Evolutionary conservation across 306 rosid species (phyloP).

Genomic region (Cicer bijugum): DNA sequence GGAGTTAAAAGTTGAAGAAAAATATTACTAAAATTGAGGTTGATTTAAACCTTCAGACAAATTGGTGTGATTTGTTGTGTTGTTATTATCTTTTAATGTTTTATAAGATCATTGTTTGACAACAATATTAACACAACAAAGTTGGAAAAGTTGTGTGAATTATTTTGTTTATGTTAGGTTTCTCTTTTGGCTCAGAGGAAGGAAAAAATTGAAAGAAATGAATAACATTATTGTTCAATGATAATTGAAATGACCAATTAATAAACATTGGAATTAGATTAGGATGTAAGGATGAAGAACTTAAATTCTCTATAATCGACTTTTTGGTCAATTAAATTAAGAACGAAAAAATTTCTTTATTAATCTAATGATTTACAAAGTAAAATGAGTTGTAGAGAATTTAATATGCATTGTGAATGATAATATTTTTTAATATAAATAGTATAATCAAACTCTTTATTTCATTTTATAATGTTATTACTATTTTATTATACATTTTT

Average conservation of each 20-base stretch:
- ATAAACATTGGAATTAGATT: no score
- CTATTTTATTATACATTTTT: no score
- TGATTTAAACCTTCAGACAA: neutral
- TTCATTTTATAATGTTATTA: neutral
- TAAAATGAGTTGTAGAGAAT: no score
- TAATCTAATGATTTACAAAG: no score
- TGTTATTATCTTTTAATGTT: constrained; percentile 33
- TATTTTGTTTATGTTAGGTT: constrained; percentile 12
- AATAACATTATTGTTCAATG: no score
- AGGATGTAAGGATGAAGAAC: no score
- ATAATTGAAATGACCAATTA: no score
- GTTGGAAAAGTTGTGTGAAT: constrained; percentile 25
- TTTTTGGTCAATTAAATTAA: no score
- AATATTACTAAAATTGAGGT: neutral
- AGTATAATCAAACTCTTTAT: constrained; percentile 20
- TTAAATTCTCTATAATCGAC: no score
- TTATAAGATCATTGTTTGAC: constrained; percentile 29
- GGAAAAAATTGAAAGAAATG: neutral
- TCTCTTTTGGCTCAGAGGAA: constrained; percentile 24
- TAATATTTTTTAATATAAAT: constrained; percentile 21
- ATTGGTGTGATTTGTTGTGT: constrained; percentile 17
- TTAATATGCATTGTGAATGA: neutral
- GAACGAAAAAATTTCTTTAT: no score
- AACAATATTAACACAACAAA: constrained; percentile 33
- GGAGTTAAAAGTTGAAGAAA: constrained; percentile 41